A percentile compares a stretch with the other conserved stretches of the same genome.
Conservation (phyloP, 2,329 filamentous ascomycete species). For the Periconia macrospinosa region DNA sequence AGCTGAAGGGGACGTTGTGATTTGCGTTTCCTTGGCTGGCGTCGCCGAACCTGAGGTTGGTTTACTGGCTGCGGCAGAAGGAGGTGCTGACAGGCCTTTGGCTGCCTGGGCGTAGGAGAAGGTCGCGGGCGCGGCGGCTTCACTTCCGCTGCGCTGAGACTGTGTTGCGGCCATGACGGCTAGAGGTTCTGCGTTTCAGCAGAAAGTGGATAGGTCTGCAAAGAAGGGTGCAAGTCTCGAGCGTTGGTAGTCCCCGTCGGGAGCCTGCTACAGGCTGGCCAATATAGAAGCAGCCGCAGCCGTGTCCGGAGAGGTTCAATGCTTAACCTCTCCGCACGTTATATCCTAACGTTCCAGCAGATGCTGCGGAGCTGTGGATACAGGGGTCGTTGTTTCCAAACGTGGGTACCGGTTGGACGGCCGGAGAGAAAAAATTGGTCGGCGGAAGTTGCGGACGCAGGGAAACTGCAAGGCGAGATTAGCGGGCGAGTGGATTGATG, state of each 20-base stretch:
- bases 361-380: not conserved
- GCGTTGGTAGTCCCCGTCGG: conserved; percentile 33
- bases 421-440: not conserved
- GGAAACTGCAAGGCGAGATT: not conserved
- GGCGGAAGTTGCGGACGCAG: not conserved
- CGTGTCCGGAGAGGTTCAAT: conserved; percentile 46
- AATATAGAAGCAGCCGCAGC: conserved; percentile 29
- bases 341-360: conserved; percentile 3
- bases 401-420: not conserved
- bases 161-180: conserved; percentile 33
- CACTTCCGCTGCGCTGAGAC: conserved; percentile 15
- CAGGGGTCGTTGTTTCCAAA: not conserved
- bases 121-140: conserved; percentile 50
- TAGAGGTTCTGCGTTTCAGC: conserved; percentile 10
- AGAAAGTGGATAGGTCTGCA: conserved; percentile 4
- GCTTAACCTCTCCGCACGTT: conserved; percentile 45
- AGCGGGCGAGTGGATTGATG: not conserved
- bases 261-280: conserved; percentile 34
- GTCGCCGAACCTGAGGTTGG: conserved; percentile 46
- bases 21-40: conserved; percentile 43
- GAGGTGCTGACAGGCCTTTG: conserved; percentile 67
- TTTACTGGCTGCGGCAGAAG: conserved; percentile 50
- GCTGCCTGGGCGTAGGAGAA: conserved; percentile 98
- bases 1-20: conserved; percentile 23
- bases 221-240: conserved; percentile 5